phyloP scores from a whole-genome alignment of 2,329 filamentous ascomycete species.

The Proliferodiscus dingleyae region DNA sequence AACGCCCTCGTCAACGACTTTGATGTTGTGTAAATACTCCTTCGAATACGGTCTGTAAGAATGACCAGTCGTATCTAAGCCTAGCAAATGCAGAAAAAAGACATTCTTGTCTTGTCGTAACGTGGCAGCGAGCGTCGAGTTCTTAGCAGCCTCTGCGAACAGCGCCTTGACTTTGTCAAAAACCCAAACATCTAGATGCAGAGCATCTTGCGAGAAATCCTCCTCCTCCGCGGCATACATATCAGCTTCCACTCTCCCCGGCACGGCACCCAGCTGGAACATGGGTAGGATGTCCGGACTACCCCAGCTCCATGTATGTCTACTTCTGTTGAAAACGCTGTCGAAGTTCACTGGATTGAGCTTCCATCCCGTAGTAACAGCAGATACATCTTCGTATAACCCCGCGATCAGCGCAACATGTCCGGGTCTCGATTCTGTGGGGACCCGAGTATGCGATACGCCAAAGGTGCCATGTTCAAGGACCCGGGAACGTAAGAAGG shows the following conservation, averaged over 20 bases:
- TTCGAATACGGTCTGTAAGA: constrained; percentile 83
- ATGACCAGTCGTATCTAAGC: constrained; percentile 88
- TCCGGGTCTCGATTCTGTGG: constrained; percentile 91
- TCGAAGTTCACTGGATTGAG: constrained; percentile 97
- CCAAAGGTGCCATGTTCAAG: constrained; percentile 91
- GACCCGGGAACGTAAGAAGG: constrained; percentile 84
- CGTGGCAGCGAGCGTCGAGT: constrained; percentile 66
- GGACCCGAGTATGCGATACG: constrained; percentile 93
- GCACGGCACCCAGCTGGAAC: constrained; percentile 90
- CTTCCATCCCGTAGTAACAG: constrained; percentile 97
- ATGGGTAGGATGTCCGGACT: constrained; percentile 96
- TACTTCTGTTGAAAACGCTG: constrained; percentile 94
- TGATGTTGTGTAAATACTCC: constrained; percentile 92
- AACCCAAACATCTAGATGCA: constrained; percentile 84
- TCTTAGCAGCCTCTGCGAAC: constrained; percentile 73
- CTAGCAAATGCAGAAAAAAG: constrained; percentile 91
- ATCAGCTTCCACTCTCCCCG: constrained; percentile 81
- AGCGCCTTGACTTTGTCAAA: constrained; percentile 89
- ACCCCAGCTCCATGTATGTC: constrained; percentile 98
- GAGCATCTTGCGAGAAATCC: constrained; percentile 81
- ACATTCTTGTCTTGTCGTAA: constrained; percentile 82
- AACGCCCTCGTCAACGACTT: constrained; percentile 88
- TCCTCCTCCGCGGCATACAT: constrained; percentile 81
- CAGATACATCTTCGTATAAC: constrained; percentile 95
- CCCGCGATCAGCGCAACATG: constrained; percentile 97